Evolutionary conservation across 805 yeast genomes (phyloP).

Genomic region (Yamadazyma tumulicola): DNA sequence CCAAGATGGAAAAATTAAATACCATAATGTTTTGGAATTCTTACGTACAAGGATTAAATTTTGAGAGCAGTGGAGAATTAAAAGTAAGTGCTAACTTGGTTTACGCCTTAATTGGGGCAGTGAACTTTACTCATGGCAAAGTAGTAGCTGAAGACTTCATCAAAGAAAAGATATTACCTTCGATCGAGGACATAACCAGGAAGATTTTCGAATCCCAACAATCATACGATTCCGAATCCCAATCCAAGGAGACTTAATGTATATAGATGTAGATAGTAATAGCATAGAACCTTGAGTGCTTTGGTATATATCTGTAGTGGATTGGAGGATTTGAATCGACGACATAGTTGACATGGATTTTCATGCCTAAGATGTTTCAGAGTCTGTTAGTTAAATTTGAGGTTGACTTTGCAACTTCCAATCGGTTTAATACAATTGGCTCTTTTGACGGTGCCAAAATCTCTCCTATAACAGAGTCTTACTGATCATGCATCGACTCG

Average conservation of each 20-base stretch:
- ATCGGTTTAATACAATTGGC: too few species aligned
- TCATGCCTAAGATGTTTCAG: too few species aligned
- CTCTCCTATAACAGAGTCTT: too few species aligned
- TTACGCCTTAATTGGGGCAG: slow-evolving; percentile 66
- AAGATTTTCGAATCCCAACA: slow-evolving; percentile 20
- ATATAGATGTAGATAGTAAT: slow-evolving; percentile 48
- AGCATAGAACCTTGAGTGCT: not conserved
- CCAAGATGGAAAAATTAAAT: slow-evolving; percentile 46
- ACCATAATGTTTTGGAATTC: slow-evolving; percentile 65
- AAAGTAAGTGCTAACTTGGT: slow-evolving; percentile 52
- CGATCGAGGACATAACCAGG: slow-evolving; percentile 34
- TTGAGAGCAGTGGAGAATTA: slow-evolving; percentile 53
- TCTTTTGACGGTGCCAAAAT: too few species aligned
- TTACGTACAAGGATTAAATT: slow-evolving; percentile 44
- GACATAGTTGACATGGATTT: too few species aligned
- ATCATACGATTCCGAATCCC: too few species aligned
- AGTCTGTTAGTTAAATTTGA: too few species aligned
- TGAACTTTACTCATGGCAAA: slow-evolving; percentile 60
- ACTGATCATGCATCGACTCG: too few species aligned
- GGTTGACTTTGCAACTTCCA: too few species aligned
- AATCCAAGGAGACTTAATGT: too few species aligned
- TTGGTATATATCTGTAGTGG: too few species aligned
- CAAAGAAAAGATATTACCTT: slow-evolving; percentile 44
- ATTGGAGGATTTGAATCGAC: too few species aligned
- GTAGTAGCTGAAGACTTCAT: slow-evolving; percentile 56